Percentiles rank a stretch among this genome's conserved stretches.
Conservation (phyloP, 768 basidiomycete genomes). For the Pisolithus albus region DNA sequence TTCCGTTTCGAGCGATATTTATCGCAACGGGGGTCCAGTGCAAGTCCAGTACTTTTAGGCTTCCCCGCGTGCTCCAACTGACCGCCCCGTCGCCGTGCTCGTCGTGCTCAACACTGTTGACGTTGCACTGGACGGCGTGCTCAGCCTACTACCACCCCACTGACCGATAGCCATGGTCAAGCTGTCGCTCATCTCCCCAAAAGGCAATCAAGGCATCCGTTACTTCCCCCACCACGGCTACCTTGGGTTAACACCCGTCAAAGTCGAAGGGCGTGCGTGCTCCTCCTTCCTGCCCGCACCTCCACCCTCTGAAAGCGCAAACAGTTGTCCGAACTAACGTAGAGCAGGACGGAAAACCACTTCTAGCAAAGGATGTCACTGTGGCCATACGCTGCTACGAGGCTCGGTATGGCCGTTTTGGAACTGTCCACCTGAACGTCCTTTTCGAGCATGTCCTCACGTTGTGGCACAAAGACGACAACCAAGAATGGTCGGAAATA, state of each 20-base stretch:
- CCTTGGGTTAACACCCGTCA: conserved; percentile 75
- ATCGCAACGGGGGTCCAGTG: conserved; percentile 25
- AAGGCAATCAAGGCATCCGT: conserved; percentile 62
- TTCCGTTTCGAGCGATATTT: conserved; percentile 29
- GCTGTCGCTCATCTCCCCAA: conserved; percentile 57
- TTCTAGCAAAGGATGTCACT: conserved; percentile 59
- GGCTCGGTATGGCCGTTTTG: conserved; percentile 57
- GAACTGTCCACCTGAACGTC: conserved; percentile 51
- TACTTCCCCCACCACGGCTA: conserved; percentile 74
- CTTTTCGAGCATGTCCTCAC: conserved; percentile 61
- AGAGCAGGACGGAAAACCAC: conserved; percentile 62
- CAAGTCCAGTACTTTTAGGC: conserved; percentile 18
- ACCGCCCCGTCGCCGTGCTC: conserved; percentile 9
- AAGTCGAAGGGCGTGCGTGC: conserved; percentile 65
- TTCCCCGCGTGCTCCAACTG: conserved; percentile 18
- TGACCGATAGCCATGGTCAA: conserved; percentile 50
- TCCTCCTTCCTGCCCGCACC: conserved; percentile 3
- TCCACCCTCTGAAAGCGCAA: conserved; percentile 3
- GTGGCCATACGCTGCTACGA: conserved; percentile 84
- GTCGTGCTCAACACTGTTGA: conserved; percentile 6
- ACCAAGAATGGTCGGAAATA: conserved; percentile 52
- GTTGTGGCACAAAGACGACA: conserved; percentile 62
- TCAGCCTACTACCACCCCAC: conserved; percentile 8
- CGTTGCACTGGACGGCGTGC: conserved; percentile 10
- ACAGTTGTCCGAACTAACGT: conserved; percentile 64